Base-by-base conservation (phyloP, 257 asterid genomes). In the Avicennia marina region DNA sequence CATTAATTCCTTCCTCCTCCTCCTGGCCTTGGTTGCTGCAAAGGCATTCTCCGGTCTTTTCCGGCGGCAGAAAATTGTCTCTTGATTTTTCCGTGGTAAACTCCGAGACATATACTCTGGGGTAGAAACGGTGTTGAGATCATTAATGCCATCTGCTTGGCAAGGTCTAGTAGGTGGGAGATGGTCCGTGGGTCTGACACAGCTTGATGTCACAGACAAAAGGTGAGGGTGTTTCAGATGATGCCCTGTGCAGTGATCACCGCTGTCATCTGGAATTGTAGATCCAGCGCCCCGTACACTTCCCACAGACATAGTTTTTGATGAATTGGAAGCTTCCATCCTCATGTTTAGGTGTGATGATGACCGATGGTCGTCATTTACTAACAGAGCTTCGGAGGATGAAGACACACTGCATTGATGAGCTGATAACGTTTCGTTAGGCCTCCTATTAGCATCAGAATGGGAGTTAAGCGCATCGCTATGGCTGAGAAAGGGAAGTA, bases 1-100 rank as follows among this genome's bases (percentile, higher is more conserved):
- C 84, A 77, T 73, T 33, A 84, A 44, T 41, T 90, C 89, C 72
- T 81, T 84, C 83, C 96, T 90, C 79, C 79, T 71, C 75, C 45
- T 80, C 73, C 98, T 79, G 1, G 89, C 95, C 74, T 70, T 77
- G 1, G 61, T 34, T 12, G 91, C 78, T 10, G 78, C 48, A 16
- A 53, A 11, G 10, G 69, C 60, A 1, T 54, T 24, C 15, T 11
- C 41, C 0, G 50, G 16, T 20, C 27, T 67, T 13, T 64, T 42
- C 2, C 31, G 16, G 25, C 36, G 19, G 20, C 15, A 9, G 10
- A 29, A 11, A 19, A 17, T n/a, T 22, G 47, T 40, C 57, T 29
- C 59, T 22, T 44, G 58, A 46, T 18, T 31, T 43, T 55, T 53
- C 52, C 65, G 45, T 5, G 39, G 22, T 11, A 18, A 42, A 19